phyloP scores from a whole-genome alignment of 2,329 filamentous ascomycete species.

The Ramularia collo-cygni region DNA sequence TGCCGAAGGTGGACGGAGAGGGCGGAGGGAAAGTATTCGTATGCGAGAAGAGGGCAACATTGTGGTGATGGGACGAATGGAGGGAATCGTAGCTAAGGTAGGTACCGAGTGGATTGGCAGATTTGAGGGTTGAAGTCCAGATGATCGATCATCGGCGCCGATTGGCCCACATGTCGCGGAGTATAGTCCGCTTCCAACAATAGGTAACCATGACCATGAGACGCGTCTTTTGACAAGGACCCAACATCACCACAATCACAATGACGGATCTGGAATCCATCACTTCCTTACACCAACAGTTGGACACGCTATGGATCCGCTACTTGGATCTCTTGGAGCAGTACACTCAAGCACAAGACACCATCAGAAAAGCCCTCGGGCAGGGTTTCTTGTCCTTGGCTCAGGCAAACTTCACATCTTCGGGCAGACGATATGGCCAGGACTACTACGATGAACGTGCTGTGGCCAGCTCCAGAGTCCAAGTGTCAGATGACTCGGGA shows the following conservation, averaged over 20 bases:
- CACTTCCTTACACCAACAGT: constrained; percentile 32
- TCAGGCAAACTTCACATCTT: constrained; percentile 66
- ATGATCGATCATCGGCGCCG: no score
- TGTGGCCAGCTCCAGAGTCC: constrained; percentile 6
- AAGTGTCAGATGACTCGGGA: constrained; percentile 1
- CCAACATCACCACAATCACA: neutral
- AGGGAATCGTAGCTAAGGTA: neutral
- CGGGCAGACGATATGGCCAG: constrained; percentile 54
- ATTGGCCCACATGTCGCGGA: no score
- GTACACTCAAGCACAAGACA: constrained; percentile 54
- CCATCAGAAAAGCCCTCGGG: constrained; percentile 50
- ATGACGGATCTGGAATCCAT: constrained; percentile 1
- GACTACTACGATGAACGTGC: constrained; percentile 64
- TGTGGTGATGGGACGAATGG: constrained; percentile 13
- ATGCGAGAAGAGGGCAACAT: constrained; percentile 12
- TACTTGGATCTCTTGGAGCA: constrained; percentile 62
- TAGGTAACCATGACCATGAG: no score
- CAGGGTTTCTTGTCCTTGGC: constrained; percentile 50
- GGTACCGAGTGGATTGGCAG: neutral
- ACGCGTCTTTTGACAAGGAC: no score
- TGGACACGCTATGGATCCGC: constrained; percentile 58
- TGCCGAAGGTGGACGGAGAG: constrained; percentile 19
- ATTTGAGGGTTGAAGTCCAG: no score
- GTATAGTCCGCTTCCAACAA: no score
- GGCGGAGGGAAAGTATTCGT: constrained; percentile 22